A percentile compares a stretch with the other conserved stretches of the same genome.
Conservation (phyloP, 495 filamentous ascomycete genomes). For the Penicillium pancosmium region DNA sequence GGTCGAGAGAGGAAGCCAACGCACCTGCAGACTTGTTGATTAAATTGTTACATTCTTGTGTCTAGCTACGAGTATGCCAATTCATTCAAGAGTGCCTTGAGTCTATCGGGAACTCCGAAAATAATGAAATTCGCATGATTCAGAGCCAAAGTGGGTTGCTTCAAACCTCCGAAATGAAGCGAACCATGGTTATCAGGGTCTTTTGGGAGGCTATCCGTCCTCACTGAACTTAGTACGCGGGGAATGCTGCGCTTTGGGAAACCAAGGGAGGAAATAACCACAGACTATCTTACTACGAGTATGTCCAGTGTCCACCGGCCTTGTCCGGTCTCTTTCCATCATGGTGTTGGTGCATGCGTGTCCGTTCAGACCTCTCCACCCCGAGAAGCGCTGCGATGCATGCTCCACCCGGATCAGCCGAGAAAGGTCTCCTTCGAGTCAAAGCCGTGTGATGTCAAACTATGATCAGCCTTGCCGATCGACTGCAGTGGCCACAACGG, state of each 20-base stretch:
- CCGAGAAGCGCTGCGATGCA: neutral
- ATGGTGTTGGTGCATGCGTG: neutral
- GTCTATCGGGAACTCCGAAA: neutral
- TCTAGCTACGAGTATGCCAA: neutral
- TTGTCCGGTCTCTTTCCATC: slow-evolving; percentile 5
- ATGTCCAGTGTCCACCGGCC: neutral
- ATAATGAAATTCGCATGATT: neutral
- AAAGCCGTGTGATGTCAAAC: slow-evolving; percentile 16
- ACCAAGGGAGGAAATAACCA: neutral
- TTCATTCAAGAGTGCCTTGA: neutral
- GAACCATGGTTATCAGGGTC: slow-evolving; percentile 21
- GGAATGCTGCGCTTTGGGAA: slow-evolving; percentile 14
- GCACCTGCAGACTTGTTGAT: slow-evolving; percentile 21
- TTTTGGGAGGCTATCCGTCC: neutral
- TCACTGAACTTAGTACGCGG: slow-evolving; percentile 5
- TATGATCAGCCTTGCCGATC: slow-evolving; percentile 26
- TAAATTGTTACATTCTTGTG: neutral
- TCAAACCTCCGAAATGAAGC: slow-evolving; percentile 13
- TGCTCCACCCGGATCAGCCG: slow-evolving; percentile 2
- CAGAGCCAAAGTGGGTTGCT: slow-evolving; percentile 1
- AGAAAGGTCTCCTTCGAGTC: slow-evolving; percentile 1
- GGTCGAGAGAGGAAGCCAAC: slow-evolving; percentile 25
- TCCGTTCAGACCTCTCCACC: neutral
- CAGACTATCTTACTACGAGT: neutral
- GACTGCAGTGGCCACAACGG: slow-evolving; percentile 26